Evolutionary conservation across 306 rosid genomes (phyloP), one percentile per base, ranked within the genome.

Genomic region (Prunus campanulata): DNA sequence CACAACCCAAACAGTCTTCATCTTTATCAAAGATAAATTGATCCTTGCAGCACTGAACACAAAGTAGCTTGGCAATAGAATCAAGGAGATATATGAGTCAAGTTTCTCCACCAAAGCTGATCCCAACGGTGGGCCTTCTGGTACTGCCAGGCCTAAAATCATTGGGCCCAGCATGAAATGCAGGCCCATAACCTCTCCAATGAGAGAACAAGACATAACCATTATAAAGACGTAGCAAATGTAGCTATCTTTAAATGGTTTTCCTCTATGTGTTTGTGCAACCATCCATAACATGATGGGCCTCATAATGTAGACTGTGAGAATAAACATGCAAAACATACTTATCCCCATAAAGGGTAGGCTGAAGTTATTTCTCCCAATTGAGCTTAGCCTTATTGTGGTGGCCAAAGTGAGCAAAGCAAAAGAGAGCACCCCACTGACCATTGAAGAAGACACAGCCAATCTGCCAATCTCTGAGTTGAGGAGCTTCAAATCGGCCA

Each of bases 391-490:
- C 19, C 35, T 49, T 0, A 42, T 0, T 5, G 81, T 18, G 65
- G 77, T 13, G 0, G 64, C 0, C 0, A 11, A 0, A 1, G 47
- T 18, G 0, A 78, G 1, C 14, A 14, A 16, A 0, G 52, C 0
- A 51, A 84, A 64, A 22, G 84, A 70, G 2, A 86, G 1, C 6
- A 19, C 6, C 65, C 91, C 94, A 15, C 81, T 82, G 15, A 91
- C 60, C 87, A 86, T 78, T 0, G 94, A 76, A 2, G 90, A 66
- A 2, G 92, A 80, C 14, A 80, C 48, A 0, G 91, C 88, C 54
- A 89, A 70, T 9, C 81, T 83, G n/a, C 93, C 96, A 6, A 91
- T 68, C 73, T 91, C 88, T 1, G 96, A 83, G 74, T 89, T 91
- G 0, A 89, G 87, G 77, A 91, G 89, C 61, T 91, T 89, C 16